Conservation (phyloP, 208 protist species). For the Naegleria fowleri region DNA sequence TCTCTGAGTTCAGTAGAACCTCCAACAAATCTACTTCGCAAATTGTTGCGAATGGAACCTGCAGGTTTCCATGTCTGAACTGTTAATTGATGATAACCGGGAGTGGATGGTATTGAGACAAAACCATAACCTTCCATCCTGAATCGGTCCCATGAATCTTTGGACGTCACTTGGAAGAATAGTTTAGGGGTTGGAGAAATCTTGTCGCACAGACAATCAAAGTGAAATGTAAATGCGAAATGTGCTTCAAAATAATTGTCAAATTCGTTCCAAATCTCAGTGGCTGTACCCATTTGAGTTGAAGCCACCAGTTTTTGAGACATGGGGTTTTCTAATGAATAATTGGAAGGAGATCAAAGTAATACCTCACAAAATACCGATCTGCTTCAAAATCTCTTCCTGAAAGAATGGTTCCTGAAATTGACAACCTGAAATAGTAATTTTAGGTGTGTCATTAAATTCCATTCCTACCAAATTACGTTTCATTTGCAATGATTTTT, state of each 20-base stretch:
- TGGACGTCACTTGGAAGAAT: background rate
- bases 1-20: background rate
- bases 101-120: background rate
- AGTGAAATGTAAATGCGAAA: background rate
- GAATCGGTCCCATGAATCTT: background rate
- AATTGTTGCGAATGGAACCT: background rate
- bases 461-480: conserved; percentile 5
- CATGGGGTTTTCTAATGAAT: background rate
- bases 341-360: background rate
- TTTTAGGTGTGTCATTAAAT: background rate
- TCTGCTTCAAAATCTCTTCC: background rate
- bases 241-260: background rate
- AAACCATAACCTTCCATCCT: background rate
- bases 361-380: background rate
- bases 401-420: background rate
- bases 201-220: background rate
- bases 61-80: conserved; percentile 9
- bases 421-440: background rate
- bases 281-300: background rate
- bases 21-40: background rate
- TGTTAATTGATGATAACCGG: background rate
- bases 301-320: background rate
- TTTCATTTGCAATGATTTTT: background rate
- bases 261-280: background rate
- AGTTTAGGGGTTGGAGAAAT: background rate